Percentiles rank a stretch among this genome's conserved stretches.
Evolutionary conservation across 2,329 filamentous ascomycete genomes (phyloP).

Genomic region (Phoma sp.): DNA sequence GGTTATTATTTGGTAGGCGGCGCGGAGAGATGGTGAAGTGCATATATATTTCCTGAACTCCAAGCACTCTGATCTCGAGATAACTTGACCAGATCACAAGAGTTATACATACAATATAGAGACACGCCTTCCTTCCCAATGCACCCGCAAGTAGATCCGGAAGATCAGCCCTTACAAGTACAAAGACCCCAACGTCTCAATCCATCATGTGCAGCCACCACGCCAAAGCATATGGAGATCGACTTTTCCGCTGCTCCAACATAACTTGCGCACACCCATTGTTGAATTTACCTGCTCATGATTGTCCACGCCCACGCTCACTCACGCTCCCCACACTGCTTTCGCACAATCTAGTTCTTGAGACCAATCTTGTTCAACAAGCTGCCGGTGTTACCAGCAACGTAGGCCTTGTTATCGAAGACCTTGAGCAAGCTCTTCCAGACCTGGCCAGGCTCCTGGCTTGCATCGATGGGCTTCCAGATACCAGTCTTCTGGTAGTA

Average conservation of each 20-base stretch:
- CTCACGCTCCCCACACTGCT: background rate
- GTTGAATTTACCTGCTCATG: background rate
- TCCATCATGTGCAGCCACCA: conserved; percentile 24
- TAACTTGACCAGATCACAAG: conserved; percentile 9
- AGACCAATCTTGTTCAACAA: conserved; percentile 64
- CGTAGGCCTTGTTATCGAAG: conserved; percentile 67
- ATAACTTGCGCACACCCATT: background rate
- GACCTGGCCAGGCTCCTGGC: conserved; percentile 92
- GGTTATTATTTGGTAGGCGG: background rate
- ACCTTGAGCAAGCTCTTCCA: conserved; percentile 92
- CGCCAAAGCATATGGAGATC: conserved; percentile 22
- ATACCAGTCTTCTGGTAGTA: conserved; percentile 99
- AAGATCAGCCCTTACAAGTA: conserved; percentile 37
- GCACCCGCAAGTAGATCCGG: conserved; percentile 14
- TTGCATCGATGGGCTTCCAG: conserved; percentile 94
- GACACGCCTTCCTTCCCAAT: conserved; percentile 17
- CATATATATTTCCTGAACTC: conserved; percentile 18
- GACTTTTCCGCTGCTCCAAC: conserved; percentile 18
- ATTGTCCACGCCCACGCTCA: background rate
- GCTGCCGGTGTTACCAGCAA: conserved; percentile 50
- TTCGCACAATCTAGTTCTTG: conserved; percentile 52
- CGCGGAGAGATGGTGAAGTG: background rate
- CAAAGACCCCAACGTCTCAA: conserved; percentile 21
- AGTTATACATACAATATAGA: conserved; percentile 23
- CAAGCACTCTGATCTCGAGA: conserved; percentile 6